Percentiles rank a stretch among this genome's conserved stretches.
Conservation (phyloP, 2,329 filamentous ascomycete genomes). For the Neopestalotiopsis sp. region DNA sequence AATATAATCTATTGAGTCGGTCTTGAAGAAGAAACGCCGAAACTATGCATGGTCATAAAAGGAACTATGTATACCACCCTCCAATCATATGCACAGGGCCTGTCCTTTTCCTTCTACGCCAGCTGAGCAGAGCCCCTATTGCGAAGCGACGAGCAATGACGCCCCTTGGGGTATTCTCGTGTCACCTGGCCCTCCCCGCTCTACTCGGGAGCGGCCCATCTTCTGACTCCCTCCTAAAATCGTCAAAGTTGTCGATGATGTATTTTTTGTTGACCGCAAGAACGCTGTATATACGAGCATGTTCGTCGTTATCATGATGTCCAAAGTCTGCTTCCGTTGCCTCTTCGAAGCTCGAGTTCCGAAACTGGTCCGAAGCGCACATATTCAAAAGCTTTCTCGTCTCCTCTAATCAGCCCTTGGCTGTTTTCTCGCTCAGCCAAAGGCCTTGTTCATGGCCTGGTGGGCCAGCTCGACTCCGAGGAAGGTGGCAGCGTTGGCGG, state of each 20-base stretch:
- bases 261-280: not conserved
- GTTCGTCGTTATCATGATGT: not conserved
- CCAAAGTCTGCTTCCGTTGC: not conserved
- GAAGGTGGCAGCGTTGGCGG: constrained; percentile 96
- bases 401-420: not conserved
- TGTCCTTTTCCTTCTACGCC: not conserved
- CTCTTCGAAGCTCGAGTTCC: not conserved
- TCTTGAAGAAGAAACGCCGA: not conserved
- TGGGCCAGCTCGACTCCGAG: constrained; percentile 84
- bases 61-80: not conserved
- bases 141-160: not conserved
- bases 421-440: constrained; percentile 49
- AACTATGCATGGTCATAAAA: not conserved
- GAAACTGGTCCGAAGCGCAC: not conserved
- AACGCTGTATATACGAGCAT: not conserved
- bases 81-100: not conserved
- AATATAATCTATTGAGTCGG: not conserved
- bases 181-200: not conserved
- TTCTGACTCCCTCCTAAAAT: not conserved
- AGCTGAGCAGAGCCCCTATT: not conserved
- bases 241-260: not conserved
- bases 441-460: constrained; percentile 79
- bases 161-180: not conserved
- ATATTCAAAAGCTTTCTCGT: not conserved
- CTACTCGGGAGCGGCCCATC: not conserved